These are phyloP conservation scores for Helenozyma baotianmanensis DNA, from an alignment of 805 yeast species.

Conservation along the genomic window DNA sequence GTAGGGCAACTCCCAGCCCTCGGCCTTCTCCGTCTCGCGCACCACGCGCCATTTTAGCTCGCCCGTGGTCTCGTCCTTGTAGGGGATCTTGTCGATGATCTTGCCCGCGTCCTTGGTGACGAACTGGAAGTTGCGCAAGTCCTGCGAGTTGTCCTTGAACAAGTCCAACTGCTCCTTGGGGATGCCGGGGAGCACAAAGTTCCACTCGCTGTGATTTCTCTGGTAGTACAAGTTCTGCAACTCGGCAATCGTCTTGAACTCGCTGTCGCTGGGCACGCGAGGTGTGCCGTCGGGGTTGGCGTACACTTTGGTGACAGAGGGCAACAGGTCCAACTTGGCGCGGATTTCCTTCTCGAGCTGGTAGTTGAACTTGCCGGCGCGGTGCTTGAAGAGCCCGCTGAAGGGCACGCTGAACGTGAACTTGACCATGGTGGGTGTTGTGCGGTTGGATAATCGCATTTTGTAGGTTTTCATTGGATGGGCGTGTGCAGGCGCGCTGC, in stretches of 20 bases:
- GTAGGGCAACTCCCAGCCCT: slow-evolving; percentile 80
- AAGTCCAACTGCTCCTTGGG: slow-evolving; percentile 51
- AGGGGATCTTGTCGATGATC: slow-evolving; percentile 80
- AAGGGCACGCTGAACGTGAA: slow-evolving; percentile 40
- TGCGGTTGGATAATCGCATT: no score
- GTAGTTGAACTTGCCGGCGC: slow-evolving; percentile 37
- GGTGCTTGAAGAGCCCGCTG: slow-evolving; percentile 33
- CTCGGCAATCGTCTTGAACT: slow-evolving; percentile 68
- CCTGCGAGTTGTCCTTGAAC: slow-evolving; percentile 57
- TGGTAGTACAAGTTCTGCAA: slow-evolving; percentile 56
- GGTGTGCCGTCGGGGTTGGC: slow-evolving; percentile 74
- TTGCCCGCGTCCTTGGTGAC: slow-evolving; percentile 48
- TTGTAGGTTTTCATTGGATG: not conserved
- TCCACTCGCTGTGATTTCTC: slow-evolving; percentile 52
- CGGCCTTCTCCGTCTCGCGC: slow-evolving; percentile 65
- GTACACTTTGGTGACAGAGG: slow-evolving; percentile 62
- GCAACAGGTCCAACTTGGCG: slow-evolving; percentile 54
- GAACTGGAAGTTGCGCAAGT: slow-evolving; percentile 52
- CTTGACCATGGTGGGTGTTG: slow-evolving; percentile 25
- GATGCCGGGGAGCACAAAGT: slow-evolving; percentile 43
- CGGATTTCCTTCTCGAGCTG: slow-evolving; percentile 60
- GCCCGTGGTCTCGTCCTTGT: slow-evolving; percentile 73
- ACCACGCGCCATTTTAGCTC: slow-evolving; percentile 75
- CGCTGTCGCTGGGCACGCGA: slow-evolving; percentile 63
- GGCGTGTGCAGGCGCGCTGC: slow-evolving; percentile 4